These are phyloP conservation scores for Deakozyma indianensis DNA, from an alignment of 805 yeast species.

Conservation along the genomic window DNA sequence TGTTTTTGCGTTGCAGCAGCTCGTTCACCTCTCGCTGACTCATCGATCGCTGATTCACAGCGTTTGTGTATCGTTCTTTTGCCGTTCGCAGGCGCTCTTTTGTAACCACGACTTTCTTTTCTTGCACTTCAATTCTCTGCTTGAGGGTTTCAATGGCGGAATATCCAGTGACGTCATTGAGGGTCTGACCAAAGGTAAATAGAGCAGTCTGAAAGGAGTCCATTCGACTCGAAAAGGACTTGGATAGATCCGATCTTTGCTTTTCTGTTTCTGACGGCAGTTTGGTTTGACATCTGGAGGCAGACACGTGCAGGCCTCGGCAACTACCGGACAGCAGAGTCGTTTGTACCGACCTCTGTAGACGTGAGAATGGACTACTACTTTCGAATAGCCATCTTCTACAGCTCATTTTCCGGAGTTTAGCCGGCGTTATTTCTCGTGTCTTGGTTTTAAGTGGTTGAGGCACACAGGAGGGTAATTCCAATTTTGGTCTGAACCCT, in stretches of 20 bases:
- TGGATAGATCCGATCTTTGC: slow-evolving; percentile 13
- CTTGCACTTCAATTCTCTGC: slow-evolving; percentile 39
- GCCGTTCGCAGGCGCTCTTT: slow-evolving; percentile 33
- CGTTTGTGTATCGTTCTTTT: slow-evolving; percentile 40
- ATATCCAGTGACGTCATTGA: slow-evolving; percentile 85
- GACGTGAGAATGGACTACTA: too few species aligned
- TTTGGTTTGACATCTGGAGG: too few species aligned
- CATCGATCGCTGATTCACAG: slow-evolving; percentile 46
- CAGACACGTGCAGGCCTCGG: too few species aligned
- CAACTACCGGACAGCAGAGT: too few species aligned
- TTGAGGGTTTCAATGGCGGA: slow-evolving; percentile 58
- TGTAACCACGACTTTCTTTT: slow-evolving; percentile 32
- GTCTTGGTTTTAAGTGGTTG: too few species aligned
- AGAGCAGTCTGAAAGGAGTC: slow-evolving; percentile 19
- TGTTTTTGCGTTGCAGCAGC: slow-evolving; percentile 65
- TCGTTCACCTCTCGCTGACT: slow-evolving; percentile 84
- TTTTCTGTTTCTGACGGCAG: slow-evolving; percentile 18
- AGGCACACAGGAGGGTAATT: too few species aligned
- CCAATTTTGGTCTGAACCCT: too few species aligned
- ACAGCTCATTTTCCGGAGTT: too few species aligned
- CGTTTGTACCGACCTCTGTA: too few species aligned
- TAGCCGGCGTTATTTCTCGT: too few species aligned
- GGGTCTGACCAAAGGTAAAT: slow-evolving; percentile 30
- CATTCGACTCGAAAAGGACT: slow-evolving; percentile 16
- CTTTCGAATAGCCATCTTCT: too few species aligned